These are phyloP conservation scores for Arachis monticola DNA, from an alignment of 331 rosid genomes.

Conservation along the genomic window DNA sequence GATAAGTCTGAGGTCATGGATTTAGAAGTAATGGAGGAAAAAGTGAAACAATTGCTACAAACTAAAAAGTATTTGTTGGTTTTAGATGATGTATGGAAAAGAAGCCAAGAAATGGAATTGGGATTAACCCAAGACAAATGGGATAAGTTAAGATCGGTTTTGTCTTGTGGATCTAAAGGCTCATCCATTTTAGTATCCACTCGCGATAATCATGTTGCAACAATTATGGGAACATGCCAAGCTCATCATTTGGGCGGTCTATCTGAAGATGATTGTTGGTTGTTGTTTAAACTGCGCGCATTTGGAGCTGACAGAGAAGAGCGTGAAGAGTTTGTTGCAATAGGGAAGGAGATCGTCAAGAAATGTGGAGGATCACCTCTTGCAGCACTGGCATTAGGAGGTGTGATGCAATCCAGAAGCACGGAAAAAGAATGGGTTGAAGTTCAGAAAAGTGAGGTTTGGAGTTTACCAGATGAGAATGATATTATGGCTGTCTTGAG, in stretches of 20 bases:
- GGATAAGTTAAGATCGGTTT: constrained; percentile 4
- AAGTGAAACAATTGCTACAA: not conserved
- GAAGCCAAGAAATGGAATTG: not conserved
- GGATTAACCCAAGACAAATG: not conserved
- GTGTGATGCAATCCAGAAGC: not conserved
- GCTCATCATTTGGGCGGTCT: not conserved
- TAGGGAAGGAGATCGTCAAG: constrained; percentile 15
- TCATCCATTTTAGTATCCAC: constrained; percentile 22
- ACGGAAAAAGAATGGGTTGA: constrained; percentile 12
- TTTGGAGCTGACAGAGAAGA: not conserved
- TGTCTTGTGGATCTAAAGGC: constrained; percentile 15
- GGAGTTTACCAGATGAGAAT: not conserved
- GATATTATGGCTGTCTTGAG: not conserved
- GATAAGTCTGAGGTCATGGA: not conserved
- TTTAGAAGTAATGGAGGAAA: not conserved
- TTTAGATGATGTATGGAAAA: not conserved
- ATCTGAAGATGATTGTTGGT: constrained; percentile 10
- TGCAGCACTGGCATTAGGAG: constrained; percentile 14
- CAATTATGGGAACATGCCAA: not conserved
- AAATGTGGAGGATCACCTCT: constrained; percentile 16
- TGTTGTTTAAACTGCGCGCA: constrained; percentile 14
- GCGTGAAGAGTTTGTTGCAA: not conserved
- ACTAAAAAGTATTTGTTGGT: not conserved
- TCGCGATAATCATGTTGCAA: constrained; percentile 17
- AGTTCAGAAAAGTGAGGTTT: not conserved